Conservation (phyloP, 2,329 filamentous ascomycete genomes). For the Gaeumannomyces sp. region DNA sequence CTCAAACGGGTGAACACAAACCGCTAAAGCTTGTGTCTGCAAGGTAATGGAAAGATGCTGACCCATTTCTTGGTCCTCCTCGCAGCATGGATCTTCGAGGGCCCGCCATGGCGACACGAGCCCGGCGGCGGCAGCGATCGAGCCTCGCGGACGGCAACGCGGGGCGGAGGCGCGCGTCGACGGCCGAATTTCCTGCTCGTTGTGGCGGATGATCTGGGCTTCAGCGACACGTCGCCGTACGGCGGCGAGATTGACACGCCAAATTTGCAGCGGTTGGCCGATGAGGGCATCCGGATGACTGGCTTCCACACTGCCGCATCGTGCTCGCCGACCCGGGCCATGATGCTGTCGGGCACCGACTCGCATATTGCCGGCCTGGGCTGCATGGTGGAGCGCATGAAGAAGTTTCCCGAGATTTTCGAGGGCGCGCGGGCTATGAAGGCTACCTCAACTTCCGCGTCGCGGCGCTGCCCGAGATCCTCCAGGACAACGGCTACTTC, state of each 20-base stretch:
- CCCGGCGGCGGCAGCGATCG: background rate
- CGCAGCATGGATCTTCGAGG: background rate
- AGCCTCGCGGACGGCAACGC: background rate
- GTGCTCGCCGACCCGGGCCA: conserved; percentile 53
- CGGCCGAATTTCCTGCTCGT: conserved; percentile 40
- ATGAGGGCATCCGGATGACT: conserved; percentile 47
- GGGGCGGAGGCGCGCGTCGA: background rate
- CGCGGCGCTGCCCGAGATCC: conserved; percentile 50
- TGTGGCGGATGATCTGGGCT: conserved; percentile 36
- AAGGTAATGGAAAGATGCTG: background rate
- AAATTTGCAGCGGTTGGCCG: conserved; percentile 45
- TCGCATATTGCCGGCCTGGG: conserved; percentile 41
- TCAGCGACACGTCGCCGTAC: conserved; percentile 42
- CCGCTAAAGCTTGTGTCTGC: background rate
- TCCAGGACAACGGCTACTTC: conserved; percentile 52
- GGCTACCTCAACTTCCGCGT: conserved; percentile 57
- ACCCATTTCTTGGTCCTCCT: background rate
- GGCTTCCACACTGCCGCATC: conserved; percentile 55
- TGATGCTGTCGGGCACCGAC: conserved; percentile 48
- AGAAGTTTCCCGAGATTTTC: conserved; percentile 6
- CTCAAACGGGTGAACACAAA: background rate
- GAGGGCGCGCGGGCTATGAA: conserved; percentile 51
- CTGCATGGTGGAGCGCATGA: conserved; percentile 8
- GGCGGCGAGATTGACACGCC: conserved; percentile 54
- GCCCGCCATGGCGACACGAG: conserved; percentile 1